These are phyloP conservation scores for Coemansia sp. DNA, from an alignment of 192 early-diverging fungal species.

Conservation along the genomic window DNA sequence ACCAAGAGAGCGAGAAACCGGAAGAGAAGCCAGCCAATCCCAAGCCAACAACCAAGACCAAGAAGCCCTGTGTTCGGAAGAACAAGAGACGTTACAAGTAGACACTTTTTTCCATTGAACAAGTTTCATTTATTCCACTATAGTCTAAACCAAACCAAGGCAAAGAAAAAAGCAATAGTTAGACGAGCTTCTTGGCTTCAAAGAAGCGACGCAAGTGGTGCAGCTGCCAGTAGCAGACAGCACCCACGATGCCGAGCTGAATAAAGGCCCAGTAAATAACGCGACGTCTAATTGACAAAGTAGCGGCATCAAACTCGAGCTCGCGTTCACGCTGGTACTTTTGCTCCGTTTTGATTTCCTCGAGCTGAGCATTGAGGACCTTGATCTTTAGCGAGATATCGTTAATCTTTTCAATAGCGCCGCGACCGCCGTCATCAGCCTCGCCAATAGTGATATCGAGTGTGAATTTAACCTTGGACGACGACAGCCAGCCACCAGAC, in stretches of 20 bases:
- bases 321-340: slow-evolving; percentile 88
- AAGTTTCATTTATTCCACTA: background rate
- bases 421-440: slow-evolving; percentile 53
- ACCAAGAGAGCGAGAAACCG: background rate
- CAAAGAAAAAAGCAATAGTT: slow-evolving; percentile 16
- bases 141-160: slow-evolving; percentile 3
- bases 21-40: background rate
- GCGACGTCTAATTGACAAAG: slow-evolving; percentile 78
- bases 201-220: slow-evolving; percentile 83
- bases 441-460: slow-evolving; percentile 72
- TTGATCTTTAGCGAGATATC: slow-evolving; percentile 70
- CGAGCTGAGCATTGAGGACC: slow-evolving; percentile 78
- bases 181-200: slow-evolving; percentile 87
- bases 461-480: slow-evolving; percentile 49
- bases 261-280: slow-evolving; percentile 85
- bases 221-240: slow-evolving; percentile 84
- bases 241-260: slow-evolving; percentile 76
- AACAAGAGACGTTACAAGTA: background rate
- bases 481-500: slow-evolving; percentile 67
- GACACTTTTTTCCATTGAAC: background rate
- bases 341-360: slow-evolving; percentile 85
- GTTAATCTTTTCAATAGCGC: slow-evolving; percentile 52
- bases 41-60: background rate
- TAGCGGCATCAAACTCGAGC: slow-evolving; percentile 83
- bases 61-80: background rate